Percentiles rank a stretch among this genome's conserved stretches.
Evolutionary conservation across 2,329 filamentous ascomycete species (phyloP).

Genomic region (Fusarium citri): DNA sequence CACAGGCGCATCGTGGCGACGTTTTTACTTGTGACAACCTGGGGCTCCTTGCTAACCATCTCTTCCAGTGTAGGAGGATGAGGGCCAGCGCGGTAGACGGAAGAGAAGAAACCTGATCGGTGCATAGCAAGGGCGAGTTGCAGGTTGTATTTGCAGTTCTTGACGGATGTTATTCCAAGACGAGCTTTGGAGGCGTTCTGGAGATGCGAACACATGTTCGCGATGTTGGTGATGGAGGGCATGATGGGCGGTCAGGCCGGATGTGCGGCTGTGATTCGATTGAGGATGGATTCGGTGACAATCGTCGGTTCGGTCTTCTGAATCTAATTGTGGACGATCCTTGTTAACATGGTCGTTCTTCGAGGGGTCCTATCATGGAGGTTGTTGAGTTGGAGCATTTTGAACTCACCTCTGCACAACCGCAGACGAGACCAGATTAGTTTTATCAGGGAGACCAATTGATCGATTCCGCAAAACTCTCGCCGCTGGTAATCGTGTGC

Average conservation of each 20-base stretch:
- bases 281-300: background rate
- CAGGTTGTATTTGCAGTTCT: slow-evolving; percentile 84
- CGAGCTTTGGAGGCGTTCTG: slow-evolving; percentile 89
- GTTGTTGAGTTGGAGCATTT: background rate
- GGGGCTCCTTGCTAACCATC: slow-evolving; percentile 61
- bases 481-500: slow-evolving; percentile 6
- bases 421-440: background rate
- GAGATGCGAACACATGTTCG: slow-evolving; percentile 88
- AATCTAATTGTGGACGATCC: slow-evolving; percentile 3
- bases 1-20: slow-evolving; percentile 81
- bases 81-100: slow-evolving; percentile 78
- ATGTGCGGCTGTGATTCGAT: background rate
- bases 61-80: slow-evolving; percentile 62
- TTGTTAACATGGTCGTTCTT: slow-evolving; percentile 17
- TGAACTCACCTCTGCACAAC: slow-evolving; percentile 28
- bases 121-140: slow-evolving; percentile 80
- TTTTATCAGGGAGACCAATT: background rate
- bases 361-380: background rate
- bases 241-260: slow-evolving; percentile 41
- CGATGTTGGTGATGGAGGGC: slow-evolving; percentile 73
- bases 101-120: slow-evolving; percentile 82
- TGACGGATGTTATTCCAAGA: slow-evolving; percentile 85
- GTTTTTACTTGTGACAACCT: slow-evolving; percentile 75
- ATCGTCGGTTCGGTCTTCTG: background rate
- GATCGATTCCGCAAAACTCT: slow-evolving; percentile 1